phyloP scores from a whole-genome alignment of 371 early-diverging fungal genomes.

The Mucor irregularis region DNA sequence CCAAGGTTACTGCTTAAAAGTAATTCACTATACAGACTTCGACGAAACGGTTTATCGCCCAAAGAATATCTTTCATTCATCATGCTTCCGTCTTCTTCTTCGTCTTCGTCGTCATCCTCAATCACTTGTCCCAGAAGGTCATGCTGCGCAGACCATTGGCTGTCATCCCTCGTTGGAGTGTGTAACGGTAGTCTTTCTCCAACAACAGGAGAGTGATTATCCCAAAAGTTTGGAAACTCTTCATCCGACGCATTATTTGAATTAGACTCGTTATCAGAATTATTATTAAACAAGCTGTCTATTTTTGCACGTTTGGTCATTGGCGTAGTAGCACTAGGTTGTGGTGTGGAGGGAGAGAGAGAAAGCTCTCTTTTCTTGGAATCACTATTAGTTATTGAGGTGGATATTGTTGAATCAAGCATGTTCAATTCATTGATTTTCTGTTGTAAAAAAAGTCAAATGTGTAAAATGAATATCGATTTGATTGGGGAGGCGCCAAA shows the following conservation, averaged over 20 bases:
- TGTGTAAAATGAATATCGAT: neutral
- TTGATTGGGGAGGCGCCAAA: neutral
- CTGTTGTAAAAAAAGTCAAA: too few relatives aligned
- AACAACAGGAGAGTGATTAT: slow-evolving; percentile 3
- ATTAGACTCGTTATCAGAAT: neutral
- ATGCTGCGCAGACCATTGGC: neutral
- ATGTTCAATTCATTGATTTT: too few relatives aligned
- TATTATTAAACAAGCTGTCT: slow-evolving; percentile 9
- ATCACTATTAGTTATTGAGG: neutral
- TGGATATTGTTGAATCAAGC: too few relatives aligned
- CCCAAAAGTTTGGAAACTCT: neutral
- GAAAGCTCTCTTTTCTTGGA: neutral
- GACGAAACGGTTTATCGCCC: slow-evolving; percentile 9
- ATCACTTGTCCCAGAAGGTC: neutral
- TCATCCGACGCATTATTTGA: neutral
- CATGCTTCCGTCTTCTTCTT: slow-evolving; percentile 16
- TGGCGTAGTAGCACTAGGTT: neutral
- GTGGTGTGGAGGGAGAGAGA: neutral
- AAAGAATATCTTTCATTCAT: neutral
- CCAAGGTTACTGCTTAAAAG: slow-evolving; percentile 6
- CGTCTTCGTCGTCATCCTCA: neutral
- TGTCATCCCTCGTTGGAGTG: neutral
- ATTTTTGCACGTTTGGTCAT: slow-evolving; percentile 2
- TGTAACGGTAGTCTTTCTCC: neutral
- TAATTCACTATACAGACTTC: slow-evolving; percentile 14